Evolutionary conservation across 1,284 basidiomycete genomes (phyloP), one percentile per base, ranked within the genome.

Genomic region (Pseudozyma pruni): DNA sequence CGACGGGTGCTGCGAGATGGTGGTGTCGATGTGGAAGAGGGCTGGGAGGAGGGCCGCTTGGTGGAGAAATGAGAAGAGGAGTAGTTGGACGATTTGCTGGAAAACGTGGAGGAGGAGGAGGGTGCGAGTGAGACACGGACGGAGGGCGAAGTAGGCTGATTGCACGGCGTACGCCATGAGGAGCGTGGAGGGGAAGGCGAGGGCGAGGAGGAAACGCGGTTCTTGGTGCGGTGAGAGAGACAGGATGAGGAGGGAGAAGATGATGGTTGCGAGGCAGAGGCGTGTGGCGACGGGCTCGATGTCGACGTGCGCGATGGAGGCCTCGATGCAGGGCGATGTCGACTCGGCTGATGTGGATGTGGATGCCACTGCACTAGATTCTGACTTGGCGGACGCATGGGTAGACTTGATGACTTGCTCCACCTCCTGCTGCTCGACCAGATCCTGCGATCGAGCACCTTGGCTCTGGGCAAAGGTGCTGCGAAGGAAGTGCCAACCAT

Each of bases 201-300:
- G 70, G 0, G 83, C 75, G 0, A 83, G 52, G 6, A 83, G 70
- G 51, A 83, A 83, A 13, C 83, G 76, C 10, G 82, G 76, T 50
- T 83, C 83, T 53, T 83, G 83, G 39, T 83, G 83, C 1, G 83
- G 81, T 14, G 76, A 77, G 20, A 80, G 48, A 9, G 83, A 83
- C 3, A 83, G 74, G 16, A 76, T 22, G 1, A 40, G 25, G 23
- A 77, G 53, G 9, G 68, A 54, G 33, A 76, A 31, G 37, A 61
- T 11, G 40, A 73, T 55, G 14, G 37, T 54, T 14, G 11, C 4
- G 13, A 63, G 49, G 23, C 34, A 53, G 25, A 64, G 29, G 17
- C 31, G 19, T n/a, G 52, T 16, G 13, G 53, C 41, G 32, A 45
- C 7, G 4, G 46, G 43, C 25, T 49, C 46, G 31, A 53, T 38